phyloP scores from a whole-genome alignment of 139 green algal genomes.

The Chlorella sp. region DNA sequence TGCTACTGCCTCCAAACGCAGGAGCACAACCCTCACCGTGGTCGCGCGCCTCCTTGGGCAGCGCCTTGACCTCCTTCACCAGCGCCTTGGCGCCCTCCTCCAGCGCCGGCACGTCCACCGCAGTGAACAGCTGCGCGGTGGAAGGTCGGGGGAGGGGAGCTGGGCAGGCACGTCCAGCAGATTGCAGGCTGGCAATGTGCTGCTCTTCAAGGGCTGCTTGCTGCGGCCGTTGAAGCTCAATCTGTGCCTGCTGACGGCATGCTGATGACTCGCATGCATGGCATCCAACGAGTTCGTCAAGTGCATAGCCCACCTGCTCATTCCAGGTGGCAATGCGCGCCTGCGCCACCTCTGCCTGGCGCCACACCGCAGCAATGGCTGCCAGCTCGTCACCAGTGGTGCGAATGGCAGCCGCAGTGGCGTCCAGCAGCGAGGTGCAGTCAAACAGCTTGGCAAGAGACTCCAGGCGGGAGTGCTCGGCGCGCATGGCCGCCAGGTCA shows the following conservation, averaged over 20 bases:
- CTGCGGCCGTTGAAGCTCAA: too few relatives aligned
- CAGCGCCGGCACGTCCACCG: constrained; percentile 55
- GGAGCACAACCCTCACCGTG: constrained; percentile 31
- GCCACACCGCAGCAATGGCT: background rate
- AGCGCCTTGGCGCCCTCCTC: constrained; percentile 89
- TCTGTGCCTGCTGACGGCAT: background rate
- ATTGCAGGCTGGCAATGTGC: too few relatives aligned
- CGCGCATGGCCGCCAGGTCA: constrained; percentile 62
- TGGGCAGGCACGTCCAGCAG: too few relatives aligned
- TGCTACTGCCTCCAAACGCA: too few relatives aligned
- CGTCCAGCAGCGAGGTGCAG: constrained; percentile 64
- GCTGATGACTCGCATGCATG: too few relatives aligned
- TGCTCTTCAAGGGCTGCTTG: too few relatives aligned
- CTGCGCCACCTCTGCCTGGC: background rate
- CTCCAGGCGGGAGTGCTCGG: constrained; percentile 57
- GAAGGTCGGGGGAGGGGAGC: background rate
- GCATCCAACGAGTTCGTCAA: too few relatives aligned
- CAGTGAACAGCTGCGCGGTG: constrained; percentile 1
- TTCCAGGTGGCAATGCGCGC: background rate
- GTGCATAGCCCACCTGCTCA: background rate
- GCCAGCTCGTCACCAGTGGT: constrained; percentile 1
- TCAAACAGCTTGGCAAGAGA: constrained; percentile 88
- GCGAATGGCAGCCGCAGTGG: background rate
- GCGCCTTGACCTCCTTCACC: constrained; percentile 82
- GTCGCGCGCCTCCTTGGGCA: constrained; percentile 69